These are phyloP conservation scores for Epichloe coenophiala DNA, from an alignment of 2,329 filamentous ascomycete genomes.

Conservation along the genomic window DNA sequence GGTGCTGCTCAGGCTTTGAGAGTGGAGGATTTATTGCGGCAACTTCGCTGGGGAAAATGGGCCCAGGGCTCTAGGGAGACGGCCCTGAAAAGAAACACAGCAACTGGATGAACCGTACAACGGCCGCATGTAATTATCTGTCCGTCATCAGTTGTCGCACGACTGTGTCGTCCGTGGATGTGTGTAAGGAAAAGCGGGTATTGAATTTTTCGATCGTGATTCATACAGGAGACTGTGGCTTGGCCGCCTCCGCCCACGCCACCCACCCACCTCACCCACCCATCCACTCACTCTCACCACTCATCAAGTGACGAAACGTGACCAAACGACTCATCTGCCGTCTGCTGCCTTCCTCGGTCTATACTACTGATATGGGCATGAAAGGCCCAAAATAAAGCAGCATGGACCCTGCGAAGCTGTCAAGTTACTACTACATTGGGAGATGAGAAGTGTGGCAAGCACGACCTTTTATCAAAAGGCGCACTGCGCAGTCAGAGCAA, in stretches of 20 bases:
- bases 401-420: conserved; percentile 36
- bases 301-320: too few relatives aligned
- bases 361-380: too few relatives aligned
- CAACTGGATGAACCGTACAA: conserved; percentile 13
- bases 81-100: conserved; percentile 13
- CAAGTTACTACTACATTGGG: conserved; percentile 45
- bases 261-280: too few relatives aligned
- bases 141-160: not conserved
- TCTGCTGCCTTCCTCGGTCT: too few relatives aligned
- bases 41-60: not conserved
- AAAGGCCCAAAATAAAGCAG: not conserved
- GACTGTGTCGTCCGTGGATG: not conserved
- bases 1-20: not conserved
- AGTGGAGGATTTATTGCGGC: conserved; percentile 7
- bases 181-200: not conserved
- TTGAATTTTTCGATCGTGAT: conserved; percentile 1
- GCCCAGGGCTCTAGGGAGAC: conserved; percentile 6
- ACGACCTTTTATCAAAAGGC: conserved; percentile 46
- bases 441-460: conserved; percentile 45
- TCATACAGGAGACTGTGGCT: too few relatives aligned
- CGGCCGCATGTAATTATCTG: conserved; percentile 14
- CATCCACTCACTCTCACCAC: too few relatives aligned
- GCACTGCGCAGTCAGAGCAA: conserved; percentile 15
- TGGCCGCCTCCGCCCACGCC: too few relatives aligned
- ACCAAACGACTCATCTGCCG: too few relatives aligned